phyloP scores from a whole-genome alignment of 2,329 filamentous ascomycete genomes.

The Aphanocladium album region DNA sequence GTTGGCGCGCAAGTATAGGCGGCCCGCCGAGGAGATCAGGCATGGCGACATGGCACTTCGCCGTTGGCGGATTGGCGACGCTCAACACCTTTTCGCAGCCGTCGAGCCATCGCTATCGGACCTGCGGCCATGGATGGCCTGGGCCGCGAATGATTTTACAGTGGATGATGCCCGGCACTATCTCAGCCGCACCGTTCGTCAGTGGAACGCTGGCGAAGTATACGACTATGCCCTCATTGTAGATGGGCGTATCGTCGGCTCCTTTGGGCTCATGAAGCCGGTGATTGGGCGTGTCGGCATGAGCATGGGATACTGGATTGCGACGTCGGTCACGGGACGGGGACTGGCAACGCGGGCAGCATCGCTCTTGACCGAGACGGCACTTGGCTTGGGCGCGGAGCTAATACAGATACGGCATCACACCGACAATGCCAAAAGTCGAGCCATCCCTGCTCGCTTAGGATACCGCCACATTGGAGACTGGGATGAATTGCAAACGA shows the following conservation, averaged over 20 bases:
- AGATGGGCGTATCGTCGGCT: too few species aligned
- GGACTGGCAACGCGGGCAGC: constrained; percentile 16
- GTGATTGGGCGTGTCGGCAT: not conserved
- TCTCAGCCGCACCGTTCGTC: too few species aligned
- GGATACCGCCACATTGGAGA: constrained; percentile 8
- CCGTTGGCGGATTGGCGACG: too few species aligned
- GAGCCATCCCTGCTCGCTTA: constrained; percentile 6
- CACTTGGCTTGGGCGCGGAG: constrained; percentile 12
- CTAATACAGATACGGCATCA: constrained; percentile 15
- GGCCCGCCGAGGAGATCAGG: not conserved
- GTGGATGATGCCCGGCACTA: too few species aligned
- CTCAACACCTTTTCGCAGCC: too few species aligned
- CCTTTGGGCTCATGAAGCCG: not conserved
- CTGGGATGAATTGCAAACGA: not conserved
- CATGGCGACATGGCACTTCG: not conserved
- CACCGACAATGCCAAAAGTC: constrained; percentile 12
- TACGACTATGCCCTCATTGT: too few species aligned
- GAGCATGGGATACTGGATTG: constrained; percentile 18
- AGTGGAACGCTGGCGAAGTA: too few species aligned
- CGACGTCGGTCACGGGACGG: constrained; percentile 13
- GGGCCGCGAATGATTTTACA: too few species aligned
- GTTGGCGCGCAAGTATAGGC: too few species aligned
- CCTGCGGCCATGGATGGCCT: too few species aligned
- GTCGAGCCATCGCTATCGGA: too few species aligned
- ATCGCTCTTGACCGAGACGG: constrained; percentile 9